Base-by-base conservation (phyloP, 148 eudicot genomes). In the Arctostaphylos glauca region DNA sequence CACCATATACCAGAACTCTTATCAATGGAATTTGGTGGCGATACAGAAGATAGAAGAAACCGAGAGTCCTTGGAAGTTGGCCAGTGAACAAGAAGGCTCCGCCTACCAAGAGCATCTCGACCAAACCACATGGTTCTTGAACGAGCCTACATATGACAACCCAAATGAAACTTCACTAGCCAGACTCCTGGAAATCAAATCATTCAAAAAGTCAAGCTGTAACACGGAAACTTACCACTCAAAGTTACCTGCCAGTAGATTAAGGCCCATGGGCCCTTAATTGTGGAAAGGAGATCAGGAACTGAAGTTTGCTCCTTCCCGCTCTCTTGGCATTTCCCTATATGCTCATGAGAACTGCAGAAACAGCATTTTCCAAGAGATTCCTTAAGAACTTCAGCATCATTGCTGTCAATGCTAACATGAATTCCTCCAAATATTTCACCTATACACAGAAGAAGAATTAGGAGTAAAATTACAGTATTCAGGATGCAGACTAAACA, bases 51-150 rank as follows among this genome's bases (percentile, higher is more conserved):
- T 54, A 97, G 84, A 70, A 93, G 88, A 78, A 97, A 88, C 47
- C 94, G 91, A 81, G 95, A 50, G 80, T 97, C 97, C 68, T 83
- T 84, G 47, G 47, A 48, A 77, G 89, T 89, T 77, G 98, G 98
- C 97, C 97, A 97, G 77, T 97, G 99, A 86, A 94, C 94, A 77
- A 97, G 91, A 80, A 97, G 96, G 89, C 99, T 97, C 78, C 99
- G 88, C 70, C 99, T 91, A 85, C 99, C 98, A 81, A 97, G 86
- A 73, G 95, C 97, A 91, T 97, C 99, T 85, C 95, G 91, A 79
- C 97, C 99, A 86, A 97, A 93, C 99, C 99, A 97, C 54, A 92
- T 76, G 54, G 90, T 94, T 86, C 83, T 91, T 80, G 96, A 89
- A 83, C 89, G 81, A 80, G 85, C 89, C 99, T 97, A 84, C 59